These are phyloP conservation scores for Clavispora phyllophila DNA, from an alignment of 805 yeast species.

Conservation along the genomic window DNA sequence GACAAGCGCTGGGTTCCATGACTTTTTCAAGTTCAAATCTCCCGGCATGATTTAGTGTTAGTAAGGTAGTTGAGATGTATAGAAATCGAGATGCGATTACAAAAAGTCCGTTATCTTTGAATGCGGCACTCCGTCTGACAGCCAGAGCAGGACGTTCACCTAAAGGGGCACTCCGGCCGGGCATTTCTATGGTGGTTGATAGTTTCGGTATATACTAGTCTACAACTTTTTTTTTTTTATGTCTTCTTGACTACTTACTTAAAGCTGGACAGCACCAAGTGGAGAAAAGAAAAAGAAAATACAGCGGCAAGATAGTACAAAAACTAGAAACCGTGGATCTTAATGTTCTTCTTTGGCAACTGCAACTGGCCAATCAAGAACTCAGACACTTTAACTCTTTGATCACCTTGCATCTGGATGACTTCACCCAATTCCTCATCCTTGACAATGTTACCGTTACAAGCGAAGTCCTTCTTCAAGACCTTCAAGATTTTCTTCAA, in stretches of 20 bases:
- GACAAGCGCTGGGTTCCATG: slow-evolving; percentile 91
- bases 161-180: too few species aligned
- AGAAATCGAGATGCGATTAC: neutral
- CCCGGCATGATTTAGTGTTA: slow-evolving; percentile 43
- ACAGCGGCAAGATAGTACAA: neutral
- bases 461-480: slow-evolving; percentile 95
- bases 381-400: slow-evolving; percentile 93
- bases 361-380: slow-evolving; percentile 82
- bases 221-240: neutral
- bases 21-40: slow-evolving; percentile 83
- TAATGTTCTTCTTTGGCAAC: slow-evolving; percentile 92
- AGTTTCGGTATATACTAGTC: too few species aligned
- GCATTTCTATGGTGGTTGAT: too few species aligned
- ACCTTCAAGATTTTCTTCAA: slow-evolving; percentile 89
- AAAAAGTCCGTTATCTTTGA: neutral
- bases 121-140: neutral
- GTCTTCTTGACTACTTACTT: neutral
- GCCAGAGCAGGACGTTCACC: too few species aligned
- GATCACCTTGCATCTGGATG: slow-evolving; percentile 98
- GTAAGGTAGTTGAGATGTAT: neutral
- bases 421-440: slow-evolving; percentile 96
- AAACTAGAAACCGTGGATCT: slow-evolving; percentile 91
- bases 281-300: neutral
- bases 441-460: slow-evolving; percentile 96
- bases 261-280: neutral